Evolutionary conservation across 441 rosid genomes (phyloP), one percentile per base, ranked within the genome.

Genomic region (Pelargonium cotyledonis): DNA sequence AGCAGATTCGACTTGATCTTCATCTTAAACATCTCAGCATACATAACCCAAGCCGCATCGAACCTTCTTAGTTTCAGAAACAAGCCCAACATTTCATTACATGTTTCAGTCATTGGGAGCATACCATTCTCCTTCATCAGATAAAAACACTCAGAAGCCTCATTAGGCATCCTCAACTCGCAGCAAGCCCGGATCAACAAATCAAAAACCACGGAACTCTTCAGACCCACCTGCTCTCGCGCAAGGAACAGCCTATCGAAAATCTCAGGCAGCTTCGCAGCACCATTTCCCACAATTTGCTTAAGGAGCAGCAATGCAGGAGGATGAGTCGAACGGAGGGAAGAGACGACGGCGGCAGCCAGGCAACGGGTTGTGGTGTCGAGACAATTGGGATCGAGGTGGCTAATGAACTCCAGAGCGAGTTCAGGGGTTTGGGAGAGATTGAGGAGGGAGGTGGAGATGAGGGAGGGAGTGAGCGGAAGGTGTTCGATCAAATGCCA

Each of bases 11-110:
- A 94, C 73, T 81, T 86, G 35, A 94, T 85, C 85, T 82, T 82
- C 89, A 85, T 78, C 81, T 88, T 86, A 68, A 83, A 89, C 97
- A 94, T 91, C 80, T 94, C 95, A 18, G 97, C 97, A 69, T 87
- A 91, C 78, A 91, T 73, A 75, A 88, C 85, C 96, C 98, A 88
- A 0, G 91, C 95, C 1, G 63, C 68, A 76, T 87, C 86, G 6
- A 78, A 80, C 67, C 80, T 71, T 66, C 84, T 84, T 83, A 85
- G 75, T 83, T 69, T 91, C 68, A 87, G 66, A 43, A 86, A 82
- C 80, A 84, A 68, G 78, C 85, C 86, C 80, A 94, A 70, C 81
- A 86, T 77, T 53, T 51, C 67, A 68, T 90, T 90, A 69, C 92
- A 92, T 60, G 94, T 86, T 72, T 90, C 92, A 46, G 71, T 82